phyloP scores from a whole-genome alignment of 2,329 filamentous ascomycete genomes.

The Ophiostoma pallidulum region DNA sequence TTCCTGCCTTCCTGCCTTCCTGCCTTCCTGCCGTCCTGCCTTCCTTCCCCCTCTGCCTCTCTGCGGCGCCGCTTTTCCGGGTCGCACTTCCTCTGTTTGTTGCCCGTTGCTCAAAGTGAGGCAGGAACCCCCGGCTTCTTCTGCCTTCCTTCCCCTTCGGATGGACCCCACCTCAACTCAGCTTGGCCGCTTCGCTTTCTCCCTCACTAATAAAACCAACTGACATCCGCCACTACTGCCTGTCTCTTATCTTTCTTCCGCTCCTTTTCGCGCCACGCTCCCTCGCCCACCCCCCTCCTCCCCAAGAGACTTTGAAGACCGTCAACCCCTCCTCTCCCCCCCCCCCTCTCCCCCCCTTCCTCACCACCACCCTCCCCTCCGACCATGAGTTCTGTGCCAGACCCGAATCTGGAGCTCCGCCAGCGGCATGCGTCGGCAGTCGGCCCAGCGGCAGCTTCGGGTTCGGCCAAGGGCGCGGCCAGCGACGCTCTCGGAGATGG shows the following conservation, averaged over 20 bases:
- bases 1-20: too few species aligned
- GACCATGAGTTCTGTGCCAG: slow-evolving; percentile 12
- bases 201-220: slow-evolving; percentile 1
- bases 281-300: neutral
- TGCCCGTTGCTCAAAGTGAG: neutral
- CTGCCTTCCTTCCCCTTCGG: slow-evolving; percentile 3
- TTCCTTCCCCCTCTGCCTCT: too few species aligned
- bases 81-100: neutral
- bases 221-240: neutral
- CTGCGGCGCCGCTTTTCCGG: neutral
- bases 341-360: neutral
- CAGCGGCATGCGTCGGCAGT: slow-evolving; percentile 10
- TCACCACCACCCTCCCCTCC: neutral
- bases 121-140: slow-evolving; percentile 1
- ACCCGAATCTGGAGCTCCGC: slow-evolving; percentile 10
- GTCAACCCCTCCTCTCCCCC: neutral
- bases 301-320: neutral
- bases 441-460: neutral
- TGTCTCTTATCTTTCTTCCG: neutral
- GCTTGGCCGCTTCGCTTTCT: slow-evolving; percentile 5
- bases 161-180: slow-evolving; percentile 10
- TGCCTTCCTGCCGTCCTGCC: too few species aligned
- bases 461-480: neutral
- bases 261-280: neutral
- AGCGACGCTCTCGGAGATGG: neutral